Percentiles rank a stretch among this genome's conserved stretches.
Conservation (phyloP, 345 rosid genomes). For the Melaleuca quinquenervia region DNA sequence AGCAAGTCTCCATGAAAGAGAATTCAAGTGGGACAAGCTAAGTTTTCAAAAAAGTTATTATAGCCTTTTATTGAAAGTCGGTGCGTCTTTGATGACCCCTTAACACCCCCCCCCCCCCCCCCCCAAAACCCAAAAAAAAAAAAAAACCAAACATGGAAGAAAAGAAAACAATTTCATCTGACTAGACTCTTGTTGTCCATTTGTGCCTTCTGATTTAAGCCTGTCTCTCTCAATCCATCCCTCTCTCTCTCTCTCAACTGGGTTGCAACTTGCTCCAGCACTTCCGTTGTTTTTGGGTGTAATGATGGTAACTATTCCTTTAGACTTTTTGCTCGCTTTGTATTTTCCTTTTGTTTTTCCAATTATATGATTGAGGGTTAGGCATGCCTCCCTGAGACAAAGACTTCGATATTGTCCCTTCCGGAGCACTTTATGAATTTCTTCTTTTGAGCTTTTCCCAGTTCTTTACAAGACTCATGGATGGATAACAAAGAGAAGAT, state of each 20-base stretch:
- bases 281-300: neutral
- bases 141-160: too few relatives aligned
- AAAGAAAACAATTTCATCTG: neutral
- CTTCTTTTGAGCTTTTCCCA: neutral
- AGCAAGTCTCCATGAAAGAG: constrained; percentile 1
- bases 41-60: neutral
- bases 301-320: neutral
- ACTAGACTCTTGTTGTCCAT: neutral
- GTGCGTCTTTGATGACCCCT: constrained; percentile 6
- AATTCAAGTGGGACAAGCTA: constrained; percentile 27
- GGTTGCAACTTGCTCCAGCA: neutral
- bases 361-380: neutral
- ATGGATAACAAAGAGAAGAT: neutral
- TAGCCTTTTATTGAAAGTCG: constrained; percentile 16
- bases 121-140: too few relatives aligned
- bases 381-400: neutral
- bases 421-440: neutral
- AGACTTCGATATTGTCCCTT: neutral
- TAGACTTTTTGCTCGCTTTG: neutral
- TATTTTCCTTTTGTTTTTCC: neutral
- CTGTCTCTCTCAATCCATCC: neutral
- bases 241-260: neutral
- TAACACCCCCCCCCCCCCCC: too few relatives aligned
- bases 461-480: neutral
- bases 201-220: neutral